A percentile compares a stretch with the other conserved stretches of the same genome.
phyloP scores from a whole-genome alignment of 345 rosid genomes.

The Rhizophora apiculata region DNA sequence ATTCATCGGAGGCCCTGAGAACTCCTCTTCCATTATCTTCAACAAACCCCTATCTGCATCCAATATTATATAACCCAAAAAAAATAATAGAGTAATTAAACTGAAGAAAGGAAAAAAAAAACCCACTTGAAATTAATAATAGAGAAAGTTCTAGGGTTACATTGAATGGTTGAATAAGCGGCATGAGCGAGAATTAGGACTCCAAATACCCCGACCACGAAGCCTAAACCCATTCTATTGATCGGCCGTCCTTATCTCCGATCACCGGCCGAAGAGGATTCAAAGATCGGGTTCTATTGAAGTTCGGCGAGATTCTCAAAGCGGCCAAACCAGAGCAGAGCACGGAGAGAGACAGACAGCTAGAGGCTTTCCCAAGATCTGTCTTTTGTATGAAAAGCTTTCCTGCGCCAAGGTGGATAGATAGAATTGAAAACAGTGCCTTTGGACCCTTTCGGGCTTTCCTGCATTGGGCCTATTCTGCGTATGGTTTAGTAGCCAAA shows the following conservation, averaged over 20 bases:
- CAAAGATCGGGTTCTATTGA: not conserved
- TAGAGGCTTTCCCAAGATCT: no score
- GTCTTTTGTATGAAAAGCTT: no score
- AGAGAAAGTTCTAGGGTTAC: constrained; percentile 32
- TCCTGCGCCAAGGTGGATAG: no score
- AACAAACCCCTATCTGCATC: constrained; percentile 75
- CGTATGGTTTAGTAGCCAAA: no score
- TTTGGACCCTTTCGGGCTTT: no score
- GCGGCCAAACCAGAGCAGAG: no score
- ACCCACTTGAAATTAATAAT: not conserved
- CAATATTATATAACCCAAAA: not conserved
- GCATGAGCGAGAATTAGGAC: constrained; percentile 75
- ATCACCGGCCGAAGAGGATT: constrained; percentile 3
- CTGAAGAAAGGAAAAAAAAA: not conserved
- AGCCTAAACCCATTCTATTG: constrained; percentile 54
- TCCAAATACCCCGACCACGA: constrained; percentile 58
- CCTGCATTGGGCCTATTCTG: no score
- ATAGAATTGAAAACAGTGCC: no score
- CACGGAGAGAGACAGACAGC: no score
- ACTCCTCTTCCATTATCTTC: constrained; percentile 92
- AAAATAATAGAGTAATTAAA: constrained; percentile 9
- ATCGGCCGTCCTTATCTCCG: not conserved
- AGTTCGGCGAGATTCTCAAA: no score
- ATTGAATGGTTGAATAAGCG: constrained; percentile 85
- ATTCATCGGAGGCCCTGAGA: constrained; percentile 67